A percentile compares a stretch with the other conserved stretches of the same genome.
Conservation (phyloP, 2,329 filamentous ascomycete genomes). For the Penicillium psychrosexuale region DNA sequence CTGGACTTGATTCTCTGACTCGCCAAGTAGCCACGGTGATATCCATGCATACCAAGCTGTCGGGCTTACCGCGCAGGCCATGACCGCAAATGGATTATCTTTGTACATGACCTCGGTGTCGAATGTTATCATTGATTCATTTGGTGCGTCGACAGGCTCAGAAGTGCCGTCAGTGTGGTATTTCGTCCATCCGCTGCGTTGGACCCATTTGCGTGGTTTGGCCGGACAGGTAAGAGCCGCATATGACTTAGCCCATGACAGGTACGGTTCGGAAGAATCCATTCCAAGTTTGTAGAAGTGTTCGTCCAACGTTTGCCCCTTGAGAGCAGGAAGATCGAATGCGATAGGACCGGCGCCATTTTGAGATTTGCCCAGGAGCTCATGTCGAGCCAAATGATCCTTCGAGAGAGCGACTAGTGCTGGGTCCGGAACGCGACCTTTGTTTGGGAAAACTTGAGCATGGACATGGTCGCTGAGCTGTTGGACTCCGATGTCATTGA, state of each 20-base stretch:
- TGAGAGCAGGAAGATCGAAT: constrained; percentile 78
- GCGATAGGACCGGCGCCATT: constrained; percentile 71
- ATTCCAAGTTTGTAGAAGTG: constrained; percentile 87
- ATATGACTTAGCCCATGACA: constrained; percentile 72
- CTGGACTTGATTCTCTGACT: constrained; percentile 73
- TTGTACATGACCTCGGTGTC: constrained; percentile 98
- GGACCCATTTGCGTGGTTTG: constrained; percentile 70
- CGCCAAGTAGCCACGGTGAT: constrained; percentile 87
- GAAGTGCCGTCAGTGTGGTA: constrained; percentile 71
- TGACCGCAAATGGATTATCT: constrained; percentile 85
- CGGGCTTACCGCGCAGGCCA: constrained; percentile 89
- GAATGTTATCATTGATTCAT: constrained; percentile 81
- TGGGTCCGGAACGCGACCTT: constrained; percentile 54
- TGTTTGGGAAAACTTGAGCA: constrained; percentile 71
- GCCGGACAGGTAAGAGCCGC: constrained; percentile 57
- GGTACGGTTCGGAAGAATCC: constrained; percentile 81
- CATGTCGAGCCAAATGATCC: constrained; percentile 80
- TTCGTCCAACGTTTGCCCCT: constrained; percentile 80
- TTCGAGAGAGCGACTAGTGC: constrained; percentile 76
- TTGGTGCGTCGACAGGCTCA: constrained; percentile 71
- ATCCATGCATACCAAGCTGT: constrained; percentile 97
- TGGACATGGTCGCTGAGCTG: constrained; percentile 84
- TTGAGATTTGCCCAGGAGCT: constrained; percentile 85
- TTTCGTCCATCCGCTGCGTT: constrained; percentile 87
- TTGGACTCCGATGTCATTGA: constrained; percentile 92